Evolutionary conservation across 495 filamentous ascomycete species (phyloP).

Genomic region (Platismatia glauca): DNA sequence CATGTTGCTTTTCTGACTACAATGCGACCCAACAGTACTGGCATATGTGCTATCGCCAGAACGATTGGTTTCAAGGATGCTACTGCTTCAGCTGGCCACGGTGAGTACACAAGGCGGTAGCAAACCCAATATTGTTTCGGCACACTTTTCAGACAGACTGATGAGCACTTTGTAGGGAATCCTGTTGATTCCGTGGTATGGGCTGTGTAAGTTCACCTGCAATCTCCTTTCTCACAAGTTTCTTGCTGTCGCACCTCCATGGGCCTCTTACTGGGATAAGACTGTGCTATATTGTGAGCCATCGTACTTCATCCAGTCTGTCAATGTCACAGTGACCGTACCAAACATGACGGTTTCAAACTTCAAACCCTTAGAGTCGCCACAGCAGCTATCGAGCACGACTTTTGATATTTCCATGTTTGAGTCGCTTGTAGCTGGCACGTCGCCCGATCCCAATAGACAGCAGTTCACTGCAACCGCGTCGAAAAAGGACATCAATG

Average conservation of each 20-base stretch:
- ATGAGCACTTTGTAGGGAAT: no score
- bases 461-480: not conserved
- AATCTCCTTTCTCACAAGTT: no score
- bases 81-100: no score
- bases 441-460: not conserved
- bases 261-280: not conserved
- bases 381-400: slow-evolving; percentile 16
- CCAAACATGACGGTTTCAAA: slow-evolving; percentile 11
- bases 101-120: no score
- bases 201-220: no score
- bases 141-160: no score
- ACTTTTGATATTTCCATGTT: slow-evolving; percentile 33
- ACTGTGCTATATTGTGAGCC: slow-evolving; percentile 35
- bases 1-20: not conserved
- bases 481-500: slow-evolving; percentile 11
- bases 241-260: not conserved
- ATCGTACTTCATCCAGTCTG: slow-evolving; percentile 30
- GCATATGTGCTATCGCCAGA: not conserved
- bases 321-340: slow-evolving; percentile 26
- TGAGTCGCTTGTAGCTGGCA: slow-evolving; percentile 25
- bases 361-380: slow-evolving; percentile 16
- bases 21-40: not conserved
- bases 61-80: no score
- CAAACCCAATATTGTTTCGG: no score
- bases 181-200: no score